These are phyloP conservation scores for Thozetella sp. DNA, from an alignment of 495 filamentous ascomycete genomes.

Conservation along the genomic window DNA sequence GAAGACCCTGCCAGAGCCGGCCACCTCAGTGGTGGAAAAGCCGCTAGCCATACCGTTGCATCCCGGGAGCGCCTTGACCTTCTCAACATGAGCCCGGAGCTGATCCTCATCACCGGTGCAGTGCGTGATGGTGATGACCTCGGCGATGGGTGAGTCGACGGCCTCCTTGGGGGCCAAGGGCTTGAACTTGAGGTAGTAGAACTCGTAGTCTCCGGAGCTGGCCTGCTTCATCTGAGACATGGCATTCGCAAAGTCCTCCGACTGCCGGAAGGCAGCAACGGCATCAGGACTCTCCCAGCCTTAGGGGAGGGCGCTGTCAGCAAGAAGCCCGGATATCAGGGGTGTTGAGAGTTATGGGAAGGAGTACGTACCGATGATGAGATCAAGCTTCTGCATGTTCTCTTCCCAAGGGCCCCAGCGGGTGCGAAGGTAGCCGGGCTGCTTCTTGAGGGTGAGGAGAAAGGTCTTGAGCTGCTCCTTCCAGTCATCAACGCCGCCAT, in stretches of 20 bases:
- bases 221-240: neutral
- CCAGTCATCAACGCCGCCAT: neutral
- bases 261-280: neutral
- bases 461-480: neutral
- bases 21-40: neutral
- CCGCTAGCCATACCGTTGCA: neutral
- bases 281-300: neutral
- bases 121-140: neutral
- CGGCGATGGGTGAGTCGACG: neutral
- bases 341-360: neutral
- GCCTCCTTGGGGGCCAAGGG: neutral
- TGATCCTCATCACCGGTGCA: neutral
- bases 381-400: neutral
- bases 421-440: neutral
- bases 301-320: neutral
- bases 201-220: neutral
- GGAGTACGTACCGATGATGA: neutral
- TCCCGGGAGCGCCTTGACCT: neutral
- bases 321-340: neutral
- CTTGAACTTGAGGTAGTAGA: constrained; percentile 2
- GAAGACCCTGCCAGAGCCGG: neutral
- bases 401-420: constrained; percentile 1
- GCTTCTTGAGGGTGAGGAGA: constrained; percentile 1
- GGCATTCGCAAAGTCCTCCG: neutral
- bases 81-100: neutral